phyloP scores from a whole-genome alignment of 352 stramenopile genomes.

The Pythium rhizo-oryzae region DNA sequence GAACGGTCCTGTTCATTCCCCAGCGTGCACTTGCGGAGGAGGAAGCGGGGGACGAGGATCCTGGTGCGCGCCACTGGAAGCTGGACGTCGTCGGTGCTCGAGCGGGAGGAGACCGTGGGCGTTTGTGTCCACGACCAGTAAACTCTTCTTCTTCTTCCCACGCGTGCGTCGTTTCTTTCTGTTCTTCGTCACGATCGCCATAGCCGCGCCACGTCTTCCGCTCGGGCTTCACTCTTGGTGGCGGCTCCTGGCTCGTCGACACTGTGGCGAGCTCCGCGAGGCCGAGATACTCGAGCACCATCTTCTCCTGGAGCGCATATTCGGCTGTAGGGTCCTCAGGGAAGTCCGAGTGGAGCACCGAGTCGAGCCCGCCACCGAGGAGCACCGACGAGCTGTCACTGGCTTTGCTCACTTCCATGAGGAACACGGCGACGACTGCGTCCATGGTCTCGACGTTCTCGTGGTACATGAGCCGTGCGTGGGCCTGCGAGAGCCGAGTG shows the following conservation, averaged over 20 bases:
- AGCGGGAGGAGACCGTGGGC: constrained; percentile 2
- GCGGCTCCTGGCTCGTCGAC: constrained; percentile 1
- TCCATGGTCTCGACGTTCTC: constrained; percentile 70
- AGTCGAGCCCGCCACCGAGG: constrained; percentile 57
- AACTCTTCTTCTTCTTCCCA: constrained; percentile 4
- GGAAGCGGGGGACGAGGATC: background rate
- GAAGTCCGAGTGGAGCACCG: constrained; percentile 73
- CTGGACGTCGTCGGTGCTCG: background rate
- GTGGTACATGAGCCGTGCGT: constrained; percentile 87
- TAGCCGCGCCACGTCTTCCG: background rate
- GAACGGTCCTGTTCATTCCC: background rate
- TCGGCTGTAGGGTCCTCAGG: constrained; percentile 55
- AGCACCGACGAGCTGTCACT: constrained; percentile 62
- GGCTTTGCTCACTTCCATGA: constrained; percentile 80
- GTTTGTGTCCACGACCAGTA: background rate
- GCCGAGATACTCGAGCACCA: constrained; percentile 71
- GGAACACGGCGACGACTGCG: constrained; percentile 74
- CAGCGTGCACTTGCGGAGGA: constrained; percentile 10
- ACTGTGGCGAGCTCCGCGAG: constrained; percentile 57
- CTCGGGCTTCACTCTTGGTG: background rate
- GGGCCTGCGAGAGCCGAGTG: constrained; percentile 91
- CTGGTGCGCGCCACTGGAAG: constrained; percentile 16
- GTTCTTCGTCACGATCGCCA: constrained; percentile 4
- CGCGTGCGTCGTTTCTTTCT: constrained; percentile 6
- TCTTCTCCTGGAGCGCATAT: constrained; percentile 70